Conservation (phyloP, 345 rosid genomes). For the Isatis tinctoria region DNA sequence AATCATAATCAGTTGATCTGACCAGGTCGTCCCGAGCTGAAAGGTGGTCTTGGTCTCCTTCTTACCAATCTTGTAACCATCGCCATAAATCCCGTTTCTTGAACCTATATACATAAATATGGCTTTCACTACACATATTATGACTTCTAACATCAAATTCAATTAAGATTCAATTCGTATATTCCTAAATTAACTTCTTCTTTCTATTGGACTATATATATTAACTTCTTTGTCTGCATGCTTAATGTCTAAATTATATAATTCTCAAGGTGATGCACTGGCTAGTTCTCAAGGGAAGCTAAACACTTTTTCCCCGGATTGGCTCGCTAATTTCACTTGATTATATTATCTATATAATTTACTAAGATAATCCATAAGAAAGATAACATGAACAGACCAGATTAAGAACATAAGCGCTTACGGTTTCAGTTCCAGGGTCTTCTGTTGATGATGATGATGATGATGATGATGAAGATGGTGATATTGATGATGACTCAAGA, state of each 20-base stretch:
- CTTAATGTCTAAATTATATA: background rate
- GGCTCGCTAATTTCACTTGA: background rate
- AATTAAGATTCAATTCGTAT: background rate
- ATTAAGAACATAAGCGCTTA: conserved; percentile 14
- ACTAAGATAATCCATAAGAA: background rate
- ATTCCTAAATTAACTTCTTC: background rate
- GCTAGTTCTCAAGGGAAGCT: no score
- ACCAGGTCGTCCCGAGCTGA: conserved; percentile 28
- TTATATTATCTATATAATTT: background rate
- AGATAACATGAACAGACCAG: background rate
- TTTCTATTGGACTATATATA: background rate
- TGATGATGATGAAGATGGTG: conserved; percentile 13
- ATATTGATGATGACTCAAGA: conserved; percentile 12
- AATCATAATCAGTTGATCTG: conserved; percentile 18
- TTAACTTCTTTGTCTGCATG: background rate
- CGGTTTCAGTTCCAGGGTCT: conserved; percentile 10
- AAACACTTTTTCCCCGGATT: background rate
- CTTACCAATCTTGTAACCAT: conserved; percentile 1
- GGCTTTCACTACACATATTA: background rate
- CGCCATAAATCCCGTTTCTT: conserved; percentile 23
- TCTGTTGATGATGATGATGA: background rate
- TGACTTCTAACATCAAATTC: background rate
- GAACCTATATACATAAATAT: conserved; percentile 16
- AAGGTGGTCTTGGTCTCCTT: conserved; percentile 23
- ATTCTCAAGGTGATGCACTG: background rate